Conservation (phyloP, 257 asterid species). For the Orobanche coerulescens region DNA sequence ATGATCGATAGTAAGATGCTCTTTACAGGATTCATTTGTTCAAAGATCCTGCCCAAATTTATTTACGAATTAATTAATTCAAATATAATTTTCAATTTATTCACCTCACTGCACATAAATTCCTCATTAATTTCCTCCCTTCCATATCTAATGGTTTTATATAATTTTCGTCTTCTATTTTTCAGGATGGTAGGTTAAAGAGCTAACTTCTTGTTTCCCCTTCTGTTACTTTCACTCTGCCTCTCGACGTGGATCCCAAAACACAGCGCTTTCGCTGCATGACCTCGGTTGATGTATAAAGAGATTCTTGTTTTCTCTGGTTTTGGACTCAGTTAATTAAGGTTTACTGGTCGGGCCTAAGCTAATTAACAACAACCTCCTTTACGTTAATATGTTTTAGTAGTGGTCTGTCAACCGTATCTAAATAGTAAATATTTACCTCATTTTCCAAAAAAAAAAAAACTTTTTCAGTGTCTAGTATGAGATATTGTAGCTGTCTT, state of each 20-base stretch:
- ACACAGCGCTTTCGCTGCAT: neutral
- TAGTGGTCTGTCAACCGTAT: slow-evolving; percentile 22
- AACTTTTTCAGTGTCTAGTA: slow-evolving; percentile 10
- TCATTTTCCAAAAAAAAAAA: neutral
- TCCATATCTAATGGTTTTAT: neutral
- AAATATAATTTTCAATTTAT: neutral
- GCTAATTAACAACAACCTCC: slow-evolving; percentile 26
- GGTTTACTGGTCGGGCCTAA: slow-evolving; percentile 27
- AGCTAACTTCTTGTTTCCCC: slow-evolving; percentile 9
- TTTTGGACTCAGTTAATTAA: slow-evolving; percentile 11
- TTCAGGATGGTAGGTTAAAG: slow-evolving; percentile 28
- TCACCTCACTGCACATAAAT: slow-evolving; percentile 10
- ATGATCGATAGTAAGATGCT: slow-evolving; percentile 24
- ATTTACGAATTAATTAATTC: neutral
- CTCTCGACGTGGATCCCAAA: slow-evolving; percentile 11
- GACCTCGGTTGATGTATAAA: slow-evolving; percentile 9
- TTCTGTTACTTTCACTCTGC: neutral
- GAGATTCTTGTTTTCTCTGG: slow-evolving; percentile 12
- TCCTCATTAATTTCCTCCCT: neutral
- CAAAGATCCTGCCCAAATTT: neutral
- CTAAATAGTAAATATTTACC: neutral
- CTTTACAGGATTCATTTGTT: neutral
- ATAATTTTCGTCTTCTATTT: neutral
- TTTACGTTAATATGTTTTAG: slow-evolving; percentile 14
- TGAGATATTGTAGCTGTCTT: slow-evolving; percentile 3